Evolutionary conservation across 106 monocot genomes (phyloP).

Genomic region (Dendrobium nobile): DNA sequence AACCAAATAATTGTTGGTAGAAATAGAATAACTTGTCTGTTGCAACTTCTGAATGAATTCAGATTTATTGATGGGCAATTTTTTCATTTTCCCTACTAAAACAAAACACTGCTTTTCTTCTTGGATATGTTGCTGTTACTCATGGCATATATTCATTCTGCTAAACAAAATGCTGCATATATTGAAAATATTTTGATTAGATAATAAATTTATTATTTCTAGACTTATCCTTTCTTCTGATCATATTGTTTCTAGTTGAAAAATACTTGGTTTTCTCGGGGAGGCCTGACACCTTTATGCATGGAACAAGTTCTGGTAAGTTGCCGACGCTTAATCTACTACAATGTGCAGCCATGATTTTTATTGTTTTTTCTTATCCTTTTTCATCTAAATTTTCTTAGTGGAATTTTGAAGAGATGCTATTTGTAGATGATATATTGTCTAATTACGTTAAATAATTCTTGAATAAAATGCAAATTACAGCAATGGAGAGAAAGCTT

Average conservation of each 20-base stretch:
- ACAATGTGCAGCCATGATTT: neutral
- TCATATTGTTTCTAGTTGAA: conserved; percentile 42
- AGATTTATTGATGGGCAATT: too few relatives aligned
- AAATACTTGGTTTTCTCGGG: conserved; percentile 65
- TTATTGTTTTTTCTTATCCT: neutral
- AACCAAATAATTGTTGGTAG: too few relatives aligned
- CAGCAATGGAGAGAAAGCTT: neutral
- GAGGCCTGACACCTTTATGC: conserved; percentile 59
- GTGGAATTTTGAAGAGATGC: neutral
- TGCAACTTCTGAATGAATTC: too few relatives aligned
- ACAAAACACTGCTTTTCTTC: neutral
- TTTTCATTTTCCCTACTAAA: too few relatives aligned
- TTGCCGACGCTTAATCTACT: neutral
- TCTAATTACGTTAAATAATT: neutral
- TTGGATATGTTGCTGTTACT: neutral
- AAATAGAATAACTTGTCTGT: too few relatives aligned
- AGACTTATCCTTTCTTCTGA: neutral
- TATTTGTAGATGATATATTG: neutral
- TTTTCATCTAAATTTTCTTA: neutral
- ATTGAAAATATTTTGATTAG: neutral
- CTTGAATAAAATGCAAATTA: neutral
- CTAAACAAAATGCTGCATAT: neutral
- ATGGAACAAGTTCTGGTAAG: conserved; percentile 69
- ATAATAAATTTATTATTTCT: neutral
- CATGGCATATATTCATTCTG: neutral